These are phyloP conservation scores for Polytrichum commune DNA, from an alignment of 225 moss, liverwort and hornwort genomes.

Conservation along the genomic window DNA sequence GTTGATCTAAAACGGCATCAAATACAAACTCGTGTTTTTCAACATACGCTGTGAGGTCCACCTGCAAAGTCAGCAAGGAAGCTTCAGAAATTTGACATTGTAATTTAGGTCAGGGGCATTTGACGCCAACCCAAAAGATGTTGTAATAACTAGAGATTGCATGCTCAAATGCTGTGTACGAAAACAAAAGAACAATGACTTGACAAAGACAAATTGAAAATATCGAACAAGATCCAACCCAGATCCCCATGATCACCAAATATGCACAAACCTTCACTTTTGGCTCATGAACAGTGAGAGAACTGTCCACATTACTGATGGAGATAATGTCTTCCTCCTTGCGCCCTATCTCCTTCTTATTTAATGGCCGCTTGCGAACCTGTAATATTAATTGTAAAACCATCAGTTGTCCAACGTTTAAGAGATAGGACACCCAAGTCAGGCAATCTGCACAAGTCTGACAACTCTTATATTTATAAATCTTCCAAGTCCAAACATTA, in stretches of 20 bases:
- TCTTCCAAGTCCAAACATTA: no score
- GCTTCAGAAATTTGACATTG: background rate
- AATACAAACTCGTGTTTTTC: slow-evolving; percentile 98
- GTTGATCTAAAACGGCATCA: slow-evolving; percentile 96
- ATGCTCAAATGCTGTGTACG: background rate
- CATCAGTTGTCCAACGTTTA: no score
- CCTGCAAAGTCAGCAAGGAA: slow-evolving; percentile 39
- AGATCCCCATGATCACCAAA: background rate
- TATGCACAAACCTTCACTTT: slow-evolving; percentile 76
- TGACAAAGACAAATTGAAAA: background rate
- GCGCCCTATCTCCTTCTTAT: slow-evolving; percentile 88
- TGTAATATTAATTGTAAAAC: slow-evolving; percentile 15
- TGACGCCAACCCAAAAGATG: background rate
- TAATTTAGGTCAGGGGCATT: background rate
- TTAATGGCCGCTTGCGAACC: slow-evolving; percentile 94
- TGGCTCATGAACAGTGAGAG: slow-evolving; percentile 93
- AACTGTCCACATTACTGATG: slow-evolving; percentile 65
- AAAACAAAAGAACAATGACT: no score
- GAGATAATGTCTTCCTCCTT: slow-evolving; percentile 97
- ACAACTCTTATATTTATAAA: no score
- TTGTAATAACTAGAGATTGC: background rate
- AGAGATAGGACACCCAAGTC: no score
- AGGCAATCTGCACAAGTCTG: no score
- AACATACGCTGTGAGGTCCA: slow-evolving; percentile 97
- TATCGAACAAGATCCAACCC: background rate